Conservation (phyloP, 73 alveolate genomes). For the Paramecium pentaurelia region DNA sequence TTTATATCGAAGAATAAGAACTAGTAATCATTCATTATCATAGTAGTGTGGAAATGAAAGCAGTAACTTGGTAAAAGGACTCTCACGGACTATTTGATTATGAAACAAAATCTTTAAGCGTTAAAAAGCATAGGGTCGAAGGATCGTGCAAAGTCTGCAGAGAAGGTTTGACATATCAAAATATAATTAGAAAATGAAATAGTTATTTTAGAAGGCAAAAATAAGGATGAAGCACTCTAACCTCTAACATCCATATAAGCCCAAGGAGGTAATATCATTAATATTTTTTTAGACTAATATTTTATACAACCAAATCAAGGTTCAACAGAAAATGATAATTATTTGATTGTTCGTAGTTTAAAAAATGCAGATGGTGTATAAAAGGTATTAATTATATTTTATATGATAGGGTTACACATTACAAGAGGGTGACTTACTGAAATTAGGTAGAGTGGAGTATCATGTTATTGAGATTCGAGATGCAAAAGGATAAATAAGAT, state of each 20-base stretch:
- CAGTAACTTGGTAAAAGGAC: slow-evolving; percentile 84
- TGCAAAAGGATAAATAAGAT: background rate
- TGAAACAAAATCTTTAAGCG: slow-evolving; percentile 74
- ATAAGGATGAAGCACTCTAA: background rate
- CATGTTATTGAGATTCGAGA: slow-evolving; percentile 70
- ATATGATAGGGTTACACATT: slow-evolving; percentile 62
- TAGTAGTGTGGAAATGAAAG: slow-evolving; percentile 66
- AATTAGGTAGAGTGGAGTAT: slow-evolving; percentile 80
- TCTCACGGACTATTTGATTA: slow-evolving; percentile 86
- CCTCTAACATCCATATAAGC: background rate
- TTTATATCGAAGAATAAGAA: slow-evolving; percentile 27
- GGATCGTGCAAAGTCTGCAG: slow-evolving; percentile 53
- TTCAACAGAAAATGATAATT: slow-evolving; percentile 1
- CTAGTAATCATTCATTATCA: background rate
- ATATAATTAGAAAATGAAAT: slow-evolving; percentile 22
- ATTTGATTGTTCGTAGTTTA: slow-evolving; percentile 59
- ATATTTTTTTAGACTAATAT: background rate
- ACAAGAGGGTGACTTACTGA: slow-evolving; percentile 68
- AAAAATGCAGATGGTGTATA: slow-evolving; percentile 58
- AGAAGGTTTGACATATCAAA: background rate
- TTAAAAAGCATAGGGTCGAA: slow-evolving; percentile 50
- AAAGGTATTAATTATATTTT: background rate
- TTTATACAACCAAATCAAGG: background rate
- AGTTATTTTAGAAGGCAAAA: background rate
- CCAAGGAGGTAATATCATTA: background rate